A percentile compares a stretch with the other conserved stretches of the same genome.
These are phyloP conservation scores for Calonectria honghensis DNA, from an alignment of 2,329 filamentous ascomycete species.

Conservation along the genomic window DNA sequence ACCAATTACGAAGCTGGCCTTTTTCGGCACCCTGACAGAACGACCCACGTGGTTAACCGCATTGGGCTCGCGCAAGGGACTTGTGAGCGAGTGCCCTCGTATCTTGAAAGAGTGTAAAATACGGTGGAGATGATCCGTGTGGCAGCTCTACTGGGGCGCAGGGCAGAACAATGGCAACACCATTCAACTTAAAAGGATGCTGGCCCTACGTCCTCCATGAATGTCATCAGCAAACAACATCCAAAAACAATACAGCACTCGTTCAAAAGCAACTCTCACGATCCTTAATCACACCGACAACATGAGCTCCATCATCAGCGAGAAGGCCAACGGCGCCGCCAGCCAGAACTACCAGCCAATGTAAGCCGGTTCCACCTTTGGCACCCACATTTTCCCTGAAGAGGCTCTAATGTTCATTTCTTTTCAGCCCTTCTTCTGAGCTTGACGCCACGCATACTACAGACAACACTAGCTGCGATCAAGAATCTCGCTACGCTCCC, in stretches of 20 bases:
- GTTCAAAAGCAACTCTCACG: neutral
- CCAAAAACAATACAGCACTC: neutral
- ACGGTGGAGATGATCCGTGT: neutral
- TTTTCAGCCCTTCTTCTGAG: neutral
- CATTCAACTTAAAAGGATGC: conserved; percentile 6
- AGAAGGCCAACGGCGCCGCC: neutral
- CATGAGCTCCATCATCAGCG: neutral
- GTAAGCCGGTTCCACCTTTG: neutral
- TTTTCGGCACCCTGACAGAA: neutral
- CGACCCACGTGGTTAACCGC: neutral
- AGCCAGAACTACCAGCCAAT: neutral
- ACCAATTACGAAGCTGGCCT: neutral
- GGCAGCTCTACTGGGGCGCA: neutral
- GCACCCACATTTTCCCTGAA: neutral
- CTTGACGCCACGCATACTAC: conserved; percentile 11
- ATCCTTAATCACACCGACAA: neutral
- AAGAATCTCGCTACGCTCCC: conserved; percentile 3
- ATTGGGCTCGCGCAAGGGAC: neutral
- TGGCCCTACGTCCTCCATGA: neutral
- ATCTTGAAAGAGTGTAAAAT: neutral
- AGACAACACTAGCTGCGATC: neutral
- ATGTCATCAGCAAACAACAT: neutral
- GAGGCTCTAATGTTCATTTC: neutral
- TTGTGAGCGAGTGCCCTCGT: neutral
- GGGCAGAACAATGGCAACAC: neutral